Evolutionary conservation across 202 grass and related monocot genomes (phyloP), one percentile per base, ranked within the genome.

Genomic region (Digitaria exilis): DNA sequence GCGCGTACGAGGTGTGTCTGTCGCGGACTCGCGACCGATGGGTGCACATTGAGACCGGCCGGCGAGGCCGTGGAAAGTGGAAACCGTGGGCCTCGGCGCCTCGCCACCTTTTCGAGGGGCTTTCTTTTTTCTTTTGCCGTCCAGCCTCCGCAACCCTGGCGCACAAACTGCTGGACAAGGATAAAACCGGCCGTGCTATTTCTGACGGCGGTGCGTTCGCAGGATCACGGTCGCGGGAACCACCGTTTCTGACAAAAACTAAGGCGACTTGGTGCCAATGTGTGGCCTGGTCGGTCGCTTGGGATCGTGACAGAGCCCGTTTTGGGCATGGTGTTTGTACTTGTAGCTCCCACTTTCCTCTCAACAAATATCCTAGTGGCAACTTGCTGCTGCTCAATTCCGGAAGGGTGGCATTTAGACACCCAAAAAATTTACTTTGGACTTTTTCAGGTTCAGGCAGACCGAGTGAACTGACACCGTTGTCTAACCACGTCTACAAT

Each of bases 71-170:
- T 10, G 59, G 21, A n/a, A n/a, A n/a, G n/a, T n/a, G n/a, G n/a
- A 80, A 85, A 73, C 84, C 76, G 25, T 25, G 85, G 85, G 85
- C 52, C 32, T n/a, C n/a, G n/a, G n/a, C n/a, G n/a, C n/a, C n/a
- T 76, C 11, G 30, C 28, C 1, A 10, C 15, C 13, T 15, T 76
- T n/a, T 17, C 15, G 19, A 42, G 57, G 44, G 19, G 12, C 1
- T 31, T 52, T 71, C 28, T 21, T 8, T 14, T 59, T 39, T 39
- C 37, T 28, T 13, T 6, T 17, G 2, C 41, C 66, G n/a, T 69
- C 49, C 18, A 13, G 57, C 16, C 16, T 18, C 12, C 76, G 9
- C 45, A 26, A 25, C 11, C 56, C 25, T 7, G 61, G 59, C 4
- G 60, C 61, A 3, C 4, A 18, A 11, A 46, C 70, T 12, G 70